Evolutionary conservation across 2,329 filamentous ascomycete genomes (phyloP).

Genomic region (Sphaerostilbella broomeana): DNA sequence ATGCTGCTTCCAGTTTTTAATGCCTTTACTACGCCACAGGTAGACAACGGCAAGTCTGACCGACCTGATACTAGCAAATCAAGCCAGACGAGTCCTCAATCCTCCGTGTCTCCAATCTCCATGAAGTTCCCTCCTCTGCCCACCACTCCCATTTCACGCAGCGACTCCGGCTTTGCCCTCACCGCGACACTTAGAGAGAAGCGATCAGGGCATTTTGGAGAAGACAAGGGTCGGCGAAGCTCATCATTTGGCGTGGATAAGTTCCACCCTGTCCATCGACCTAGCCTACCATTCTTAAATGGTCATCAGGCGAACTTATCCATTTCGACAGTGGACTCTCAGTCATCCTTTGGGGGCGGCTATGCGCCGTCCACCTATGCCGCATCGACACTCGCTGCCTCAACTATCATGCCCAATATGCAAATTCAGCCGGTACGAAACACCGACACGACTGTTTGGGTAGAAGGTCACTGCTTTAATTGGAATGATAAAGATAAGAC

Average conservation of each 20-base stretch:
- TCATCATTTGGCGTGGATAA: conserved; percentile 85
- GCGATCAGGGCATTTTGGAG: conserved; percentile 82
- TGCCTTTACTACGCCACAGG: conserved; percentile 73
- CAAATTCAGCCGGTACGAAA: conserved; percentile 72
- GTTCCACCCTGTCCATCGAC: conserved; percentile 58
- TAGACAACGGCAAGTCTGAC: conserved; percentile 60
- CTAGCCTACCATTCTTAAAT: conserved; percentile 67
- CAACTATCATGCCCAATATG: conserved; percentile 81
- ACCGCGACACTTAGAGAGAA: conserved; percentile 87
- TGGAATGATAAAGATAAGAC: conserved; percentile 54
- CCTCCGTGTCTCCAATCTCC: conserved; percentile 69
- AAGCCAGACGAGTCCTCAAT: conserved; percentile 54
- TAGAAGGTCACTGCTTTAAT: conserved; percentile 76
- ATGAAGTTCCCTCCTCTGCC: conserved; percentile 70
- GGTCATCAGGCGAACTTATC: conserved; percentile 55
- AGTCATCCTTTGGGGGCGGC: conserved; percentile 61
- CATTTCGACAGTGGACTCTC: conserved; percentile 54
- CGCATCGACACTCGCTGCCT: conserved; percentile 77
- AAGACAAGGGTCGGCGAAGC: conserved; percentile 73
- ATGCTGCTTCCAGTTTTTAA: conserved; percentile 73
- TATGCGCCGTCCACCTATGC: conserved; percentile 82
- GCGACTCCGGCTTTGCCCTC: conserved; percentile 84
- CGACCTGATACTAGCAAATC: conserved; percentile 71
- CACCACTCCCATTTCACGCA: conserved; percentile 73
- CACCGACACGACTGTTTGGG: conserved; percentile 74